These are phyloP conservation scores for Suillus sp. DNA, from an alignment of 768 basidiomycete genomes.

Conservation along the genomic window DNA sequence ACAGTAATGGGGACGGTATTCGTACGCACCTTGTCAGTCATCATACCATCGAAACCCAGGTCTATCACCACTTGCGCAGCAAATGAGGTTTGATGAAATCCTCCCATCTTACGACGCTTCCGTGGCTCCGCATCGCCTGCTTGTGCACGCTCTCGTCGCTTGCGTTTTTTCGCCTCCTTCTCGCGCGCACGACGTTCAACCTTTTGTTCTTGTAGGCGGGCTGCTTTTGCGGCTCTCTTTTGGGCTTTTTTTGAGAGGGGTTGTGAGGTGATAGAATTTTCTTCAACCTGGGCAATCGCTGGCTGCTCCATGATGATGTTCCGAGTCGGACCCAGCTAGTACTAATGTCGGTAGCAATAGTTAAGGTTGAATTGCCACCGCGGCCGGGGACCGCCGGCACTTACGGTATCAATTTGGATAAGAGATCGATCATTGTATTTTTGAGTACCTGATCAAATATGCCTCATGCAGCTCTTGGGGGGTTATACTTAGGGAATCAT, in stretches of 20 bases:
- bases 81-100: conserved; percentile 39
- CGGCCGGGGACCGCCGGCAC: conserved; percentile 11
- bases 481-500: background rate
- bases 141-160: conserved; percentile 60
- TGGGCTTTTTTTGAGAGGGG: conserved; percentile 74
- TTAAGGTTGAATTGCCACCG: conserved; percentile 12
- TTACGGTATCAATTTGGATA: conserved; percentile 1
- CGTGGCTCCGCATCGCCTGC: conserved; percentile 55
- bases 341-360: background rate
- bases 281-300: conserved; percentile 20
- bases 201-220: conserved; percentile 65
- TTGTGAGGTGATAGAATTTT: conserved; percentile 18
- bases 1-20: conserved; percentile 15
- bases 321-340: background rate
- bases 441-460: background rate
- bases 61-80: conserved; percentile 79
- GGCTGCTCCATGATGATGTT: conserved; percentile 30
- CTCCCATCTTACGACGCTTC: conserved; percentile 26
- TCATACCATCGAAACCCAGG: conserved; percentile 89
- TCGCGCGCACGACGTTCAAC: conserved; percentile 75
- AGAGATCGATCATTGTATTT: conserved; percentile 10
- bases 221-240: conserved; percentile 75
- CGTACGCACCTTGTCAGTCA: conserved; percentile 81
- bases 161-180: conserved; percentile 75
- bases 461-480: background rate